Conservation (phyloP, 176 grass and related monocot species). For the Triticum timopheevii region DNA sequence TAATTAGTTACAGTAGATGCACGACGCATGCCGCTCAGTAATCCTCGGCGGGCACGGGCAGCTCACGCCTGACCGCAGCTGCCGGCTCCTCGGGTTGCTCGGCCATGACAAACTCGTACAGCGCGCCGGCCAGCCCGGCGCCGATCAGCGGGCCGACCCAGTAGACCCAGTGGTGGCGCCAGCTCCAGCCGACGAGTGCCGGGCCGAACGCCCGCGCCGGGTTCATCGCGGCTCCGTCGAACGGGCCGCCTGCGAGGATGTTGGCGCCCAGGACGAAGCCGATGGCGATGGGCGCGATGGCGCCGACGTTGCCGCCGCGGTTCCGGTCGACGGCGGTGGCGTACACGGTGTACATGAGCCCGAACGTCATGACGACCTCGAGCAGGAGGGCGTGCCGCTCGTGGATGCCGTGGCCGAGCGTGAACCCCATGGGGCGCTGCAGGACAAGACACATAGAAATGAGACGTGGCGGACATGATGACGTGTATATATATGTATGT, state of each 20-base stretch:
- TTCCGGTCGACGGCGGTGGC: slow-evolving; percentile 61
- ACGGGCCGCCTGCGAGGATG: slow-evolving; percentile 73
- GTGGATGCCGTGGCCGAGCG: slow-evolving; percentile 44
- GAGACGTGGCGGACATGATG: slow-evolving; percentile 30
- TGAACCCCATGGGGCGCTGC: slow-evolving; percentile 68
- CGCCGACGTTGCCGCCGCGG: neutral
- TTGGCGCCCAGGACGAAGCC: slow-evolving; percentile 78
- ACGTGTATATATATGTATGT: neutral
- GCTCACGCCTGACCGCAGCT: neutral
- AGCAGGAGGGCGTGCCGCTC: slow-evolving; percentile 71
- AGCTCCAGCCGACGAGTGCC: slow-evolving; percentile 76
- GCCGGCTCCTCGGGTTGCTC: slow-evolving; percentile 32
- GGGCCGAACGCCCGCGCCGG: slow-evolving; percentile 77
- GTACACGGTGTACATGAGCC: slow-evolving; percentile 73
- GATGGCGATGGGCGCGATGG: slow-evolving; percentile 65
- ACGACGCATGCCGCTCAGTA: slow-evolving; percentile 21
- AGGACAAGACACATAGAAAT: neutral
- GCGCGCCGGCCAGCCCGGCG: slow-evolving; percentile 45
- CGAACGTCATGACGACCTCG: slow-evolving; percentile 81
- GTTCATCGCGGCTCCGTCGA: slow-evolving; percentile 93
- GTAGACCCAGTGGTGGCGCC: slow-evolving; percentile 85
- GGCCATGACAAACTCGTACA: slow-evolving; percentile 70
- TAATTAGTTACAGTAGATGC: neutral
- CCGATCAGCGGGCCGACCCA: slow-evolving; percentile 83
- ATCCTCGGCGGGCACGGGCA: slow-evolving; percentile 18